Evolutionary conservation across 768 basidiomycete species (phyloP), one percentile per base, ranked within the genome.

Genomic region (Xerocomellus chrysenteron): DNA sequence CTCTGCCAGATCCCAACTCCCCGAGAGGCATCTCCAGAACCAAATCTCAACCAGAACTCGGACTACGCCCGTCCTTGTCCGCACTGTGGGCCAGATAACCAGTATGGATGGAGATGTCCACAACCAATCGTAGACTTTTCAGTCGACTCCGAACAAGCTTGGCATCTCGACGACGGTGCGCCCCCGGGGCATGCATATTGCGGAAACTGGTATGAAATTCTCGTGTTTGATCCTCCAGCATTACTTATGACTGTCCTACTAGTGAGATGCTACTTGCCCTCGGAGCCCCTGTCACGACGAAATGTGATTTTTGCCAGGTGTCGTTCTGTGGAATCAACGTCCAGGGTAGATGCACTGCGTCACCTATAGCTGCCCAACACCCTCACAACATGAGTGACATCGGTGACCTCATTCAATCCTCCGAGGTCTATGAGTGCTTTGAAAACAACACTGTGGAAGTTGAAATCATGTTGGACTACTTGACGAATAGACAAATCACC

Each of bases 281-380:
- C 4, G 76, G 74, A 33, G 89, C 92, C 13, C 92, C 92, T 14
- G 73, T 83, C 33, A 90, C 91, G n/a, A 82, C 88, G 26, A 87
- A 82, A 71, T 94, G 92, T 65, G 91, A 92, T 67, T 80, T 93
- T 59, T 94, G 92, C 61, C 84, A 85, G 56, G 84, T 89, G 9
- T 88, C 79, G 2, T 93, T 93, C 70, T 94, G 92, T 65, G 92
- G 92, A 11, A 84, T 94, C 56, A 82, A 82, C 47, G 80, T 94
- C 24, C 89, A 84, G 54, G 82, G 81, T 16, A 84, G 92, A 47
- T 94, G 92, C 68, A 67, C 79, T 46, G 88, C 90, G 1, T 70
- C 79, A 17, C 75, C 81, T 14, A 68, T 92, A 13, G 55, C 71
- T 21, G 65, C 76, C 1, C 88, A 90, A 59, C 82, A 88, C 16